Percentiles rank a stretch among this genome's conserved stretches.
phyloP scores from a whole-genome alignment of 805 yeast species.

The Schwanniomyces yamadae region DNA sequence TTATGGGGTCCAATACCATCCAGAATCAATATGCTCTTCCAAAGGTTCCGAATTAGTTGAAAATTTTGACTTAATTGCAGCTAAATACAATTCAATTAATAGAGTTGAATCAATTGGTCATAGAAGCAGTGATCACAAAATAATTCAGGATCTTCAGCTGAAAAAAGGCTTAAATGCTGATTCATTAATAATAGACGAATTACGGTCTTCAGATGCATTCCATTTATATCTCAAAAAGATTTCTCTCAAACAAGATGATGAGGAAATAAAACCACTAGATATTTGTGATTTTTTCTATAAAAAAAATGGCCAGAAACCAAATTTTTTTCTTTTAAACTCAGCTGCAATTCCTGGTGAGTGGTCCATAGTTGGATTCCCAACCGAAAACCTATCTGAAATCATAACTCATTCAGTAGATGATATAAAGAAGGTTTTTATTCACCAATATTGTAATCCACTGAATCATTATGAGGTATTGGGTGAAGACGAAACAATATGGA shows the following conservation, averaged over 20 bases:
- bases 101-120: constrained; percentile 12
- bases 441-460: constrained; percentile 25
- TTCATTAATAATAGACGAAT: neutral
- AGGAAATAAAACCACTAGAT: constrained; percentile 36
- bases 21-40: constrained; percentile 86
- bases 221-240: constrained; percentile 4
- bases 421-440: constrained; percentile 19
- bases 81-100: constrained; percentile 23
- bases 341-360: constrained; percentile 84
- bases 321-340: constrained; percentile 67
- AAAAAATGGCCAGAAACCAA: constrained; percentile 25
- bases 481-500: constrained; percentile 46
- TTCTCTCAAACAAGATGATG: constrained; percentile 11
- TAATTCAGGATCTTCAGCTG: constrained; percentile 7
- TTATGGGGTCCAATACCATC: constrained; percentile 96
- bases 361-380: constrained; percentile 81
- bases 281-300: constrained; percentile 49
- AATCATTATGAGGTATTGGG: constrained; percentile 3
- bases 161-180: constrained; percentile 21
- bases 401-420: constrained; percentile 62
- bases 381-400: constrained; percentile 39
- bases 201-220: neutral
- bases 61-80: constrained; percentile 61
- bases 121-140: constrained; percentile 3
- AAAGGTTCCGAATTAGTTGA: constrained; percentile 57